These are phyloP conservation scores for Cladosporium sp. DNA, from an alignment of 2,329 filamentous ascomycete species.

Conservation along the genomic window DNA sequence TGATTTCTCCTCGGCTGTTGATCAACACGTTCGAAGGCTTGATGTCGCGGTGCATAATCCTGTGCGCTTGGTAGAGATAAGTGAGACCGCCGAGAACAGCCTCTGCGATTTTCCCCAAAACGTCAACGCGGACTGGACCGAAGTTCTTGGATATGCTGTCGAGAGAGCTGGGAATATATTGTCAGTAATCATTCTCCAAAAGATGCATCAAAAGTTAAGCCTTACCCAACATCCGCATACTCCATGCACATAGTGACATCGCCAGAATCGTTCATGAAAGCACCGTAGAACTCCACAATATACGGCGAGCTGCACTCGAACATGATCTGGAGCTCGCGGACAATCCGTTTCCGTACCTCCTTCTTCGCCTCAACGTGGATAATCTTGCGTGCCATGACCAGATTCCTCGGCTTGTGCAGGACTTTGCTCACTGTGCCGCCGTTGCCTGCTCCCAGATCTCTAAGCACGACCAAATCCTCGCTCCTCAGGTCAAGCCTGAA, in stretches of 20 bases:
- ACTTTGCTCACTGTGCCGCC: constrained; percentile 98
- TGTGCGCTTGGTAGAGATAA: constrained; percentile 91
- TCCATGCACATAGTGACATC: constrained; percentile 99
- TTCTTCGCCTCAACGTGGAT: constrained; percentile 98
- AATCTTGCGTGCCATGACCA: constrained; percentile 97
- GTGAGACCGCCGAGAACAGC: constrained; percentile 89
- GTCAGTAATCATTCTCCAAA: constrained; percentile 9
- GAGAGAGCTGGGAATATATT: constrained; percentile 64
- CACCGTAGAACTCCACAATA: constrained; percentile 97
- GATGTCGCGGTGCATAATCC: constrained; percentile 99
- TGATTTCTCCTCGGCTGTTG: constrained; percentile 91
- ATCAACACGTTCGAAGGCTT: constrained; percentile 97
- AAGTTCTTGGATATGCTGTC: constrained; percentile 94
- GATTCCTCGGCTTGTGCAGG: constrained; percentile 88
- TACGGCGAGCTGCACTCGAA: constrained; percentile 95
- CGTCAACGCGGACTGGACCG: constrained; percentile 91
- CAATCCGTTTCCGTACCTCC: constrained; percentile 93
- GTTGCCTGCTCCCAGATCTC: constrained; percentile 93
- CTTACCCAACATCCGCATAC: constrained; percentile 98
- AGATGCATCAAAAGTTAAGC: constrained; percentile 23
- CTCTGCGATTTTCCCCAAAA: constrained; percentile 96
- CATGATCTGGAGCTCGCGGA: constrained; percentile 96
- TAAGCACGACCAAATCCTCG: constrained; percentile 88
- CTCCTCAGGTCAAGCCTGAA: constrained; percentile 90
- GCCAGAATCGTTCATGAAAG: constrained; percentile 92